A percentile compares a stretch with the other conserved stretches of the same genome.
Evolutionary conservation across 2,329 filamentous ascomycete species (phyloP).

Genomic region (Fusarium domesticum): DNA sequence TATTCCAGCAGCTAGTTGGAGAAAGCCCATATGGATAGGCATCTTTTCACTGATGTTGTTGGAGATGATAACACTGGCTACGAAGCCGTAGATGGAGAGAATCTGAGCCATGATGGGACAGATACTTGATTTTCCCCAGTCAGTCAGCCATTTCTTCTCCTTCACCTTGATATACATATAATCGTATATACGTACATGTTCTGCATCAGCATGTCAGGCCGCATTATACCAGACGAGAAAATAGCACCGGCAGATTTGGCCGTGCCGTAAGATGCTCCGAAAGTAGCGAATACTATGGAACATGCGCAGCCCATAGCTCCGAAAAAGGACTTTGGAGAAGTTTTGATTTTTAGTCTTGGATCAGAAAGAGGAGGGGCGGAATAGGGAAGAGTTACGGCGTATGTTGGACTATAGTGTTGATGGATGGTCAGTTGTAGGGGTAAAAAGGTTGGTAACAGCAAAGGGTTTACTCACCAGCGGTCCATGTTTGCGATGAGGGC

Average conservation of each 20-base stretch:
- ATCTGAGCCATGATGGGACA: conserved; percentile 49
- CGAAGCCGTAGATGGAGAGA: conserved; percentile 47
- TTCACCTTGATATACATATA: background rate
- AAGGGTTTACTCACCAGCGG: conserved; percentile 32
- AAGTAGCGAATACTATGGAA: conserved; percentile 51
- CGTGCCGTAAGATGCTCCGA: conserved; percentile 46
- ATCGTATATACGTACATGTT: conserved; percentile 33
- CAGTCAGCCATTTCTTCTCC: conserved; percentile 7
- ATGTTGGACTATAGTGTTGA: conserved; percentile 43
- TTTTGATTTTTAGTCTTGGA: no score
- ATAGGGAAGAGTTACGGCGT: no score
- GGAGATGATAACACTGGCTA: conserved; percentile 45
- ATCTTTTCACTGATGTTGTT: conserved; percentile 40
- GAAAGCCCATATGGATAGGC: conserved; percentile 42
- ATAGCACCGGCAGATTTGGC: conserved; percentile 44
- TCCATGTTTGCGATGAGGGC: conserved; percentile 34
- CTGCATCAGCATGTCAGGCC: conserved; percentile 44
- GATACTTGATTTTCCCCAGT: conserved; percentile 22
- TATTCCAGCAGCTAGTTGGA: conserved; percentile 44
- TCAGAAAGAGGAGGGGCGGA: no score
- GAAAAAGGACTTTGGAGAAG: conserved; percentile 37
- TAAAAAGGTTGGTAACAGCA: conserved; percentile 4
- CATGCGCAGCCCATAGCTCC: conserved; percentile 41
- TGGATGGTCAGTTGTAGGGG: background rate
- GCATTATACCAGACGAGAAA: conserved; percentile 43